Percentiles rank a stretch among this genome's conserved stretches.
Conservation (phyloP, 73 alveolate species). For the Paramecium primaurelia region DNA sequence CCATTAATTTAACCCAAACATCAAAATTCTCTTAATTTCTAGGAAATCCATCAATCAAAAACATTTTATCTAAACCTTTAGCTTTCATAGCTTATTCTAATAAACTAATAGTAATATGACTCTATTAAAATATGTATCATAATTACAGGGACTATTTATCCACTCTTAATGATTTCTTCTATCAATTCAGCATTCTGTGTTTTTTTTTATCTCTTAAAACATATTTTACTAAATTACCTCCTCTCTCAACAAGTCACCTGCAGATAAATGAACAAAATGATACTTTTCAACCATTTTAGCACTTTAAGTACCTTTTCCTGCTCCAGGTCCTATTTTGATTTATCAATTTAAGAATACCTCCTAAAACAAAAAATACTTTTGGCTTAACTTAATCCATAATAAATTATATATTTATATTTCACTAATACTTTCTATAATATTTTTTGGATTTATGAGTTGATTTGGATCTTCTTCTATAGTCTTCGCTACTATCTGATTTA, state of each 20-base stretch:
- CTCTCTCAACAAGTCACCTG: conserved; percentile 80
- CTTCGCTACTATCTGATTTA: not conserved
- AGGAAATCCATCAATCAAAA: conserved; percentile 85
- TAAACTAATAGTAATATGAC: conserved; percentile 60
- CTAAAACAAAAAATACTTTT: conserved; percentile 61
- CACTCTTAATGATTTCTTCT: conserved; percentile 72
- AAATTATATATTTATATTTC: not conserved
- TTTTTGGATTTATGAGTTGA: conserved; percentile 7
- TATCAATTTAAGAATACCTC: conserved; percentile 48
- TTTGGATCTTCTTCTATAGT: not conserved
- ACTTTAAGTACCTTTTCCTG: conserved; percentile 85
- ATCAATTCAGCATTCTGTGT: conserved; percentile 68
- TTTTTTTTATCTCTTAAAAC: conserved; percentile 60
- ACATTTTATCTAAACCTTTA: conserved; percentile 62
- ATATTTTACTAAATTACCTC: conserved; percentile 54
- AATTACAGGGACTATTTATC: conserved; percentile 77
- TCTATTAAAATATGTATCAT: not conserved
- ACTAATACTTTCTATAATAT: not conserved
- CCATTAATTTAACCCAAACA: conserved; percentile 77
- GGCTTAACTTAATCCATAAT: conserved; percentile 36
- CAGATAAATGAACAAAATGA: conserved; percentile 74
- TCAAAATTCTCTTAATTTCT: conserved; percentile 78
- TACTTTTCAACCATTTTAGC: conserved; percentile 64
- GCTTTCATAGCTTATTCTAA: conserved; percentile 68
- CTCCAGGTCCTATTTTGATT: conserved; percentile 67